These are phyloP conservation scores for Helminthosporium solani DNA, from an alignment of 2,329 filamentous ascomycete genomes.

Conservation along the genomic window DNA sequence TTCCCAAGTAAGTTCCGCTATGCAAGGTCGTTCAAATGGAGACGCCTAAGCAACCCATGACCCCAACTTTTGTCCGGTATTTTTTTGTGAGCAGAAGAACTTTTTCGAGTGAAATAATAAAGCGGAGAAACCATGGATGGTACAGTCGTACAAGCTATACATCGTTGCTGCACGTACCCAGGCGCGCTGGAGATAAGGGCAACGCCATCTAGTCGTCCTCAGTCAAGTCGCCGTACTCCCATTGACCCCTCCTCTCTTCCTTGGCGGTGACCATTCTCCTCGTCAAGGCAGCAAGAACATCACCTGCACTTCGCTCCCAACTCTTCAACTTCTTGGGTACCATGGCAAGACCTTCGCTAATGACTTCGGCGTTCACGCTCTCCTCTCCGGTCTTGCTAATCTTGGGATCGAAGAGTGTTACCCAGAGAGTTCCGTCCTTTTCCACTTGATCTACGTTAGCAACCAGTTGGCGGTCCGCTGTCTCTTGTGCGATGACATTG, in stretches of 20 bases:
- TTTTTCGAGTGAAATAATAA: background rate
- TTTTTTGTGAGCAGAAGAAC: no score
- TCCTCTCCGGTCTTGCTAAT: constrained; percentile 63
- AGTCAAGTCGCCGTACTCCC: constrained; percentile 97
- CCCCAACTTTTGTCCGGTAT: no score
- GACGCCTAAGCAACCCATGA: background rate
- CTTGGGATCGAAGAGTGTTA: constrained; percentile 83
- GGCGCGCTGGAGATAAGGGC: constrained; percentile 2
- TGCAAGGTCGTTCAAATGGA: background rate
- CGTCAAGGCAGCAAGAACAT: constrained; percentile 70
- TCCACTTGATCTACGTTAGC: constrained; percentile 86
- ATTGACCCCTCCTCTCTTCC: constrained; percentile 79
- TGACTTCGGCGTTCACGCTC: constrained; percentile 86
- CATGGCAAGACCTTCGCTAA: constrained; percentile 83
- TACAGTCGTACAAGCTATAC: constrained; percentile 3
- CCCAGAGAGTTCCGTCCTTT: constrained; percentile 77
- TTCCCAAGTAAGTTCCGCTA: background rate
- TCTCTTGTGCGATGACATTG: constrained; percentile 71
- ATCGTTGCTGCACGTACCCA: background rate
- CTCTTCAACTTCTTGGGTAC: constrained; percentile 87
- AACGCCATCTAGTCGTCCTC: constrained; percentile 51
- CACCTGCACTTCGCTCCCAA: constrained; percentile 78
- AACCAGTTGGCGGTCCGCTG: constrained; percentile 75
- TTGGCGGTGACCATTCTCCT: constrained; percentile 78
- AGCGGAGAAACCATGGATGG: background rate